These are phyloP conservation scores for Dioscorea alata DNA, from an alignment of 106 monocot genomes.

Conservation along the genomic window DNA sequence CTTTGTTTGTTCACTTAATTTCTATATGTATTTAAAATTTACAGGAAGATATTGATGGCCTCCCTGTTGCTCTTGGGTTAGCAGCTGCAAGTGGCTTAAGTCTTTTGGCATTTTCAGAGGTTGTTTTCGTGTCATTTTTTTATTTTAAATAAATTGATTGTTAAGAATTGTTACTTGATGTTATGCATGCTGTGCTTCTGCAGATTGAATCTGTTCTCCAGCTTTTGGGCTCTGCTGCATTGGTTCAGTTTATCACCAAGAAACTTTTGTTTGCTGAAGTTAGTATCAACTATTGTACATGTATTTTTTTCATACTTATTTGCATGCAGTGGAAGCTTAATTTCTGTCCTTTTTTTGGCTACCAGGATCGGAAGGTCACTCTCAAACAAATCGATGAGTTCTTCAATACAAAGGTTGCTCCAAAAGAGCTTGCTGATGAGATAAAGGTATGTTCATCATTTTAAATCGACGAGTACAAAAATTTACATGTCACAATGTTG, in stretches of 20 bases:
- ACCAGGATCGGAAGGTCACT: slow-evolving; percentile 79
- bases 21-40: background rate
- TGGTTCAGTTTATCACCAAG: slow-evolving; percentile 69
- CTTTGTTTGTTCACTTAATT: too few relatives aligned
- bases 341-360: too few relatives aligned
- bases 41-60: slow-evolving; percentile 61
- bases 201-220: slow-evolving; percentile 92
- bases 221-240: slow-evolving; percentile 84
- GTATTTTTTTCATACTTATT: too few relatives aligned
- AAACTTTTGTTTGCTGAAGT: slow-evolving; percentile 89
- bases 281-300: slow-evolving; percentile 4
- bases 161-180: background rate
- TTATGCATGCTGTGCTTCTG: slow-evolving; percentile 7
- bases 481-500: too few relatives aligned
- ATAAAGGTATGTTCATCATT: slow-evolving; percentile 55
- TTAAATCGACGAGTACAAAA: too few relatives aligned
- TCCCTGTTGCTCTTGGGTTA: slow-evolving; percentile 71
- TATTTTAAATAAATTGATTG: background rate
- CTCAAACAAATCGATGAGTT: slow-evolving; percentile 75
- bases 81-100: slow-evolving; percentile 82
- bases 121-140: slow-evolving; percentile 11
- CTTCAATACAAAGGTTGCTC: slow-evolving; percentile 88
- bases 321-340: too few relatives aligned
- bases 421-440: slow-evolving; percentile 85
- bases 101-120: slow-evolving; percentile 78